These are phyloP conservation scores for Rhododendron ovatum DNA, from an alignment of 148 eudicot species.

Conservation along the genomic window DNA sequence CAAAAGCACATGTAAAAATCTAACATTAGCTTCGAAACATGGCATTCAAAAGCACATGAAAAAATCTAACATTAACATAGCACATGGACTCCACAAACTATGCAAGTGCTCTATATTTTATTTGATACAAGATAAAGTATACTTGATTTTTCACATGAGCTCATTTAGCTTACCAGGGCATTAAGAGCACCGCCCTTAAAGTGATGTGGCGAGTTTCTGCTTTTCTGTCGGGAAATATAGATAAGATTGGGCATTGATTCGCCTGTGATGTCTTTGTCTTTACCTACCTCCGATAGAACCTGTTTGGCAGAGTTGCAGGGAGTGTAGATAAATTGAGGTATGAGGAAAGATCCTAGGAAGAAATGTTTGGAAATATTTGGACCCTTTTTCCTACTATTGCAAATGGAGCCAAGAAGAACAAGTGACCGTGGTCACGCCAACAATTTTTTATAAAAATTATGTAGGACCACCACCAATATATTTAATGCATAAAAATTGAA, in stretches of 20 bases:
- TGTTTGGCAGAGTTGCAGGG: not conserved
- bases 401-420: no score
- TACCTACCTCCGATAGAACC: slow-evolving; percentile 44
- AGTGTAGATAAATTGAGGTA: not conserved
- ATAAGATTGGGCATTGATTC: slow-evolving; percentile 59
- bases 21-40: slow-evolving; percentile 20
- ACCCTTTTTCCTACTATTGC: not conserved
- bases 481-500: no score
- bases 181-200: slow-evolving; percentile 93
- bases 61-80: not conserved
- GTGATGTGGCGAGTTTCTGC: slow-evolving; percentile 39
- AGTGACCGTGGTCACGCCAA: no score
- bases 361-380: not conserved
- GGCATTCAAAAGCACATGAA: no score
- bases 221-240: slow-evolving; percentile 70
- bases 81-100: no score
- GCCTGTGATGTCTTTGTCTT: slow-evolving; percentile 41
- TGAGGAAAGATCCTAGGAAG: not conserved
- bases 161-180: slow-evolving; percentile 36
- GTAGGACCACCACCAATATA: no score
- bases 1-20: not conserved
- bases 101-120: no score
- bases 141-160: not conserved
- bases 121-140: no score
- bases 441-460: no score